Evolutionary conservation across 2,329 filamentous ascomycete species (phyloP).

Genomic region (Dothideomycetes sp.): DNA sequence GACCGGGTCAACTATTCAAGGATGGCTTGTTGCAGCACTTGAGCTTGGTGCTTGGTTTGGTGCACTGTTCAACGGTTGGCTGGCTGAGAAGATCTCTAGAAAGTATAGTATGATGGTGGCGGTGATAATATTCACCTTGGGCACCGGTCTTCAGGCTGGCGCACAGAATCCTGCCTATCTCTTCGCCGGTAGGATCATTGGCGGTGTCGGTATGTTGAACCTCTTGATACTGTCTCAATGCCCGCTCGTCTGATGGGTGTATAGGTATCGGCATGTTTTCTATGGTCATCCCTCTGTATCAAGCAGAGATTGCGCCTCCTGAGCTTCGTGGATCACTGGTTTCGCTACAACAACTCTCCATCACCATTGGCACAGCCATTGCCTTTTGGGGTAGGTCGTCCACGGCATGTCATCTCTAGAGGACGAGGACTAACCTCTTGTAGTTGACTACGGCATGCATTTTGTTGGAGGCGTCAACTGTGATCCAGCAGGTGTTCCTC

Average conservation of each 20-base stretch:
- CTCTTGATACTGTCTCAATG: slow-evolving; percentile 63
- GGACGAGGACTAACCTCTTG: too few relatives aligned
- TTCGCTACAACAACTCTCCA: slow-evolving; percentile 45
- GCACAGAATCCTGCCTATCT: slow-evolving; percentile 51
- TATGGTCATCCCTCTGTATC: slow-evolving; percentile 50
- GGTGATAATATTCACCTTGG: too few relatives aligned
- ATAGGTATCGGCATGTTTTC: slow-evolving; percentile 34
- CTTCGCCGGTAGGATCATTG: slow-evolving; percentile 58
- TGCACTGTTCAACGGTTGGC: slow-evolving; percentile 54
- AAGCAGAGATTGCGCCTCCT: slow-evolving; percentile 30
- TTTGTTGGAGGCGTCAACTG: slow-evolving; percentile 13
- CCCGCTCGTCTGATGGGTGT: too few relatives aligned
- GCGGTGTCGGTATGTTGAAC: slow-evolving; percentile 57
- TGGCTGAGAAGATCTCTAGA: slow-evolving; percentile 60
- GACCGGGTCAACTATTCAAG: slow-evolving; percentile 27
- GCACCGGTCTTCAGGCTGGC: slow-evolving; percentile 58
- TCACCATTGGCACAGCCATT: slow-evolving; percentile 52
- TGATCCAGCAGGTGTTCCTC: not conserved
- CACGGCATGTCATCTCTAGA: too few relatives aligned
- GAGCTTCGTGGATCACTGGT: slow-evolving; percentile 30
- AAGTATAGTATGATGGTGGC: slow-evolving; percentile 61
- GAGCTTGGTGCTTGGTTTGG: slow-evolving; percentile 71
- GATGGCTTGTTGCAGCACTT: slow-evolving; percentile 44
- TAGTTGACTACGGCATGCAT: slow-evolving; percentile 24
- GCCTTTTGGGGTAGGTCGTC: too few relatives aligned